A percentile compares a stretch with the other conserved stretches of the same genome.
phyloP scores from a whole-genome alignment of 169 alveolate genomes.

The Plasmodium knowlesi region DNA sequence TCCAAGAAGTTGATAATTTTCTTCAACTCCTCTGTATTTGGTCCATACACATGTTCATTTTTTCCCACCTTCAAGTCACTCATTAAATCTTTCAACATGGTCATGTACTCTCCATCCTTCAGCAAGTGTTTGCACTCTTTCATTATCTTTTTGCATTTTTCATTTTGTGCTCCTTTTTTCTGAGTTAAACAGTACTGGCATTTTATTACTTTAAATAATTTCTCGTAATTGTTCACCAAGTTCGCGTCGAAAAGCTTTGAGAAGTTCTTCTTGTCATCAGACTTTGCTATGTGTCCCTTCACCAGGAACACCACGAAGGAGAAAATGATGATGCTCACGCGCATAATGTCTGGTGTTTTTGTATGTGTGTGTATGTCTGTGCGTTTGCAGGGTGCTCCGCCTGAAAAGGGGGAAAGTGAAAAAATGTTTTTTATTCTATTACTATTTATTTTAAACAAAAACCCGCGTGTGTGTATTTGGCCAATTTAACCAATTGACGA shows the following conservation, averaged over 20 bases:
- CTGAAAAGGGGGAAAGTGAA: neutral
- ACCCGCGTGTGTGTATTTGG: neutral
- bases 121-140: constrained; percentile 18
- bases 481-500: neutral
- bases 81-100: constrained; percentile 1
- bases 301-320: neutral
- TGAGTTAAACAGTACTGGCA: constrained; percentile 36
- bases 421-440: neutral
- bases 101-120: neutral
- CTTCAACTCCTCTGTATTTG: constrained; percentile 7
- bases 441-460: neutral
- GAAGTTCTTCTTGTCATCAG: neutral
- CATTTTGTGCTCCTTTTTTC: neutral
- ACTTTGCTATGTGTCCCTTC: neutral
- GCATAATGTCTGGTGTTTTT: neutral
- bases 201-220: constrained; percentile 18
- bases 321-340: neutral
- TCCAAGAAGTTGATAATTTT: constrained; percentile 23
- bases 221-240: constrained; percentile 42
- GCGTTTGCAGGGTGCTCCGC: neutral
- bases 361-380: neutral
- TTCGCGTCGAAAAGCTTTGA: neutral
- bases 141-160: constrained; percentile 6
- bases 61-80: neutral
- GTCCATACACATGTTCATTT: neutral